Percentiles rank a stretch among this genome's conserved stretches.
Conservation (phyloP, 1,139 yeast species). For the Saccharomyces hybrid region DNA sequence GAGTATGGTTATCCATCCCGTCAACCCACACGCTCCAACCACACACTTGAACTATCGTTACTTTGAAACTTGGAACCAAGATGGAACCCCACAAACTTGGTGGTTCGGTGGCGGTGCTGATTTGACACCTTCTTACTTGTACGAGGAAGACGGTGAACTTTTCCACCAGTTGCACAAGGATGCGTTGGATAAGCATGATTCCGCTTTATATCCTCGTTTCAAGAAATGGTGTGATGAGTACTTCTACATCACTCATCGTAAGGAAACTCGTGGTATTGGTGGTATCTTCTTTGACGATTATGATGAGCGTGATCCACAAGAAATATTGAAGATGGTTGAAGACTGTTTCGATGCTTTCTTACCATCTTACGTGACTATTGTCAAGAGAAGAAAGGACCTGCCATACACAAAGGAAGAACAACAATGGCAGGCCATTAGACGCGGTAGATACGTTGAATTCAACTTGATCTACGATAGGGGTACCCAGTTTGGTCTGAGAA, state of each 20-base stretch:
- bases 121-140: slow-evolving; percentile 86
- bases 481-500: slow-evolving; percentile 89
- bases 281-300: slow-evolving; percentile 95
- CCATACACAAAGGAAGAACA: slow-evolving; percentile 73
- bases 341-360: slow-evolving; percentile 81
- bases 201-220: slow-evolving; percentile 65
- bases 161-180: slow-evolving; percentile 76
- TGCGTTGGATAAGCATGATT: slow-evolving; percentile 76
- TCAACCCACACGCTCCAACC: slow-evolving; percentile 94
- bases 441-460: slow-evolving; percentile 96
- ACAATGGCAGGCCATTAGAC: slow-evolving; percentile 90
- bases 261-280: slow-evolving; percentile 88
- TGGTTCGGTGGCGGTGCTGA: slow-evolving; percentile 99
- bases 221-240: slow-evolving; percentile 96
- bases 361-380: slow-evolving; percentile 74
- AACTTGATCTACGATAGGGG: slow-evolving; percentile 94
- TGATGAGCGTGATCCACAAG: slow-evolving; percentile 65
- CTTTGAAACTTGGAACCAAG: slow-evolving; percentile 82
- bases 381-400: slow-evolving; percentile 61
- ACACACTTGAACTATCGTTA: slow-evolving; percentile 91
- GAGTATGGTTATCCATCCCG: slow-evolving; percentile 87
- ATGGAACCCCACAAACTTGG: slow-evolving; percentile 85
- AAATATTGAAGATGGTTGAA: slow-evolving; percentile 62
- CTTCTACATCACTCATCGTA: slow-evolving; percentile 78
- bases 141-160: slow-evolving; percentile 77